Conservation (phyloP, 495 filamentous ascomycete genomes). For the Darksidea phi region DNA sequence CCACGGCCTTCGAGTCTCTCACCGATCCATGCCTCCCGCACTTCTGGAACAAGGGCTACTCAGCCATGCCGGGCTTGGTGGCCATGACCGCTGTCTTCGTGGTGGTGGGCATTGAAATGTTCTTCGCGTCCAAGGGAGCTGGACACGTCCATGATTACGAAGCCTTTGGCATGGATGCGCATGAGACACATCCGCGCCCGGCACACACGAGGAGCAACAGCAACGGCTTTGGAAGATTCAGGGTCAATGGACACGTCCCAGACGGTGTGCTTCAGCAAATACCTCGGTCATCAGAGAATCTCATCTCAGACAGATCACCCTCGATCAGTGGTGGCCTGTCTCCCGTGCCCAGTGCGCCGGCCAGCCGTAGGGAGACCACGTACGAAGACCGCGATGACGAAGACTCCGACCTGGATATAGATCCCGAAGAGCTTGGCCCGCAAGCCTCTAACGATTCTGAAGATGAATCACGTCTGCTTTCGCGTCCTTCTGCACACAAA, state of each 20-base stretch:
- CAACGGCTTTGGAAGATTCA: slow-evolving; percentile 34
- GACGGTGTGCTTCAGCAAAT: slow-evolving; percentile 28
- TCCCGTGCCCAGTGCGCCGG: background rate
- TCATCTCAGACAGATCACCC: slow-evolving; percentile 27
- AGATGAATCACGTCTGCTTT: slow-evolving; percentile 22
- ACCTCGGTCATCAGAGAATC: slow-evolving; percentile 18
- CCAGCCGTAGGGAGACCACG: background rate
- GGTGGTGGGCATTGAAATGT: slow-evolving; percentile 51
- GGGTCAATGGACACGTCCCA: slow-evolving; percentile 20
- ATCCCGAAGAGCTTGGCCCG: slow-evolving; percentile 41
- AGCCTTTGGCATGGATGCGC: slow-evolving; percentile 13
- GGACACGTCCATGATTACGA: slow-evolving; percentile 43
- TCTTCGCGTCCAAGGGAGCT: slow-evolving; percentile 46
- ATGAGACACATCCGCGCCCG: slow-evolving; percentile 12
- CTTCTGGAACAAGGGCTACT: slow-evolving; percentile 49
- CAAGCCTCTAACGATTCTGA: slow-evolving; percentile 19
- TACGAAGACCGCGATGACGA: slow-evolving; percentile 37
- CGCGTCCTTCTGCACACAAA: slow-evolving; percentile 15
- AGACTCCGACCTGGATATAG: slow-evolving; percentile 35
- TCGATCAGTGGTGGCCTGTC: slow-evolving; percentile 10
- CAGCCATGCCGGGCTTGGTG: slow-evolving; percentile 48
- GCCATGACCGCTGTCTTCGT: slow-evolving; percentile 45
- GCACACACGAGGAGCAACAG: slow-evolving; percentile 32
- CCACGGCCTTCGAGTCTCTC: slow-evolving; percentile 47
- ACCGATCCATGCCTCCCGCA: slow-evolving; percentile 48